Conservation (phyloP, 805 yeast species). For the Candida orba region DNA sequence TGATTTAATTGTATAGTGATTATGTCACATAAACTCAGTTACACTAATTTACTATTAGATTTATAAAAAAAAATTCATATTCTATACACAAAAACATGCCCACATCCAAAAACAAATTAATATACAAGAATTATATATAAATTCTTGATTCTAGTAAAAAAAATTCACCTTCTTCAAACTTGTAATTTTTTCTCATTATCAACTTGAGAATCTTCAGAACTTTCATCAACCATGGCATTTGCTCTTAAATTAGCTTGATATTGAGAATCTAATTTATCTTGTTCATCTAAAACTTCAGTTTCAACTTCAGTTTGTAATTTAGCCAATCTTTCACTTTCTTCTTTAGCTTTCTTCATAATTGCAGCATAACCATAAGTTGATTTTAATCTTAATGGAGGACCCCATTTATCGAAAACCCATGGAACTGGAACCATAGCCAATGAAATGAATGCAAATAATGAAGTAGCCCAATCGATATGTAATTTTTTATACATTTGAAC, state of each 20-base stretch:
- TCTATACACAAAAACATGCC: too few species aligned
- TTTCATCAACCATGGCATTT: neutral
- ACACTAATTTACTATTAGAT: too few species aligned
- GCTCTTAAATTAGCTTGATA: neutral
- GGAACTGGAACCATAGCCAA: constrained; percentile 71
- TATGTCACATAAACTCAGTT: too few species aligned
- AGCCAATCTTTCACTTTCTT: constrained; percentile 23
- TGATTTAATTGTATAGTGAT: too few species aligned
- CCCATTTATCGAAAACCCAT: constrained; percentile 56
- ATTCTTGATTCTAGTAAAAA: too few species aligned
- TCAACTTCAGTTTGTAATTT: constrained; percentile 13
- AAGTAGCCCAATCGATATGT: constrained; percentile 74
- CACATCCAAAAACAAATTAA: too few species aligned
- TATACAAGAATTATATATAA: too few species aligned
- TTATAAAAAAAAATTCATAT: too few species aligned
- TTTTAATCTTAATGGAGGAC: constrained; percentile 45
- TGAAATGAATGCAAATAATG: constrained; percentile 56
- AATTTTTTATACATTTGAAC: constrained; percentile 73
- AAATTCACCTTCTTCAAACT: too few species aligned
- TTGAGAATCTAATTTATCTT: neutral
- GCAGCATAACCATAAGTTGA: constrained; percentile 60
- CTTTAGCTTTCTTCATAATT: constrained; percentile 30
- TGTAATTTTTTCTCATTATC: too few species aligned
- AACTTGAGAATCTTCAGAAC: neutral
- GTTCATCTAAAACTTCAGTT: constrained; percentile 6